Evolutionary conservation across 768 basidiomycete genomes (phyloP).

Genomic region (Tephrocybe sp.): DNA sequence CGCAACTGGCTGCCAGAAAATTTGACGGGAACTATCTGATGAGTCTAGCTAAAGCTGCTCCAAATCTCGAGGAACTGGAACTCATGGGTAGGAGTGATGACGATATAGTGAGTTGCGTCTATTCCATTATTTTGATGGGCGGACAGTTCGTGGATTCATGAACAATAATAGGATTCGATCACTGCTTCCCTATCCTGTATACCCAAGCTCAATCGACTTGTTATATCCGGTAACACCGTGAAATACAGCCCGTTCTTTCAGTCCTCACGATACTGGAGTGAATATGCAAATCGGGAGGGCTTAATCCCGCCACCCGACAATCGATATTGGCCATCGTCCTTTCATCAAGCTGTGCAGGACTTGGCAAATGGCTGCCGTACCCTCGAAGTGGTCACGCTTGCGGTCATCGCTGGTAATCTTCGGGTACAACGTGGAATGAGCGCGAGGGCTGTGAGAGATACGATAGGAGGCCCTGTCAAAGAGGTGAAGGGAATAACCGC

Average conservation of each 20-base stretch:
- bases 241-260: neutral
- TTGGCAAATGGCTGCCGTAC: constrained; percentile 10
- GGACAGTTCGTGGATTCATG: too few species aligned
- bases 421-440: constrained; percentile 1
- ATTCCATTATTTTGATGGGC: too few species aligned
- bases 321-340: constrained; percentile 1
- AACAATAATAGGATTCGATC: neutral
- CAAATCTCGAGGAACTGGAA: constrained; percentile 9
- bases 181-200: constrained; percentile 3
- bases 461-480: constrained; percentile 1
- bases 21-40: constrained; percentile 10
- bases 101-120: constrained; percentile 2
- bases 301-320: neutral
- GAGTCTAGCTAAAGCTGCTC: constrained; percentile 6
- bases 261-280: neutral
- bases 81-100: constrained; percentile 11
- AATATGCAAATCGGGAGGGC: neutral
- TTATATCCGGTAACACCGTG: neutral
- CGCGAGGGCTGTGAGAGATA: constrained; percentile 5
- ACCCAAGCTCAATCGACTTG: neutral
- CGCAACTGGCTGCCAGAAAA: constrained; percentile 1
- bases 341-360: constrained; percentile 1
- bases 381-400: constrained; percentile 4
- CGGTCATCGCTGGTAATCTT: neutral
- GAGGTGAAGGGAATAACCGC: constrained; percentile 2